These are phyloP conservation scores for Blastobotrys elegans DNA, from an alignment of 1,139 yeast species.

Conservation along the genomic window DNA sequence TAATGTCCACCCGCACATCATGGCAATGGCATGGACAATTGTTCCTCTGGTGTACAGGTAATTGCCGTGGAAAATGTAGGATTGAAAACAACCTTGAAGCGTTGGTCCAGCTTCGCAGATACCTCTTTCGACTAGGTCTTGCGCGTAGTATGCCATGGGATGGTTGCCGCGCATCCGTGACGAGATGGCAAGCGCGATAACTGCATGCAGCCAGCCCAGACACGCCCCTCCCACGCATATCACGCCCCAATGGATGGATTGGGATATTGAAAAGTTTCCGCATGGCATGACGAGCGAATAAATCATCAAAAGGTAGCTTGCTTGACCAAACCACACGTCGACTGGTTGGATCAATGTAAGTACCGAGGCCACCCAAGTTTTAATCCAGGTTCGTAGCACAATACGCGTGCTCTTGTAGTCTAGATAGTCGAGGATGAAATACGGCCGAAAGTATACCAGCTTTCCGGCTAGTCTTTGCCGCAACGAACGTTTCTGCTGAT, in stretches of 20 bases:
- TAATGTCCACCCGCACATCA: constrained; percentile 19
- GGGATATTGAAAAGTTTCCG: constrained; percentile 27
- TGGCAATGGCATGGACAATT: constrained; percentile 26
- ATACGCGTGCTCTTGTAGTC: constrained; percentile 25
- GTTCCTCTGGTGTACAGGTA: constrained; percentile 24
- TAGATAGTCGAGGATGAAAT: constrained; percentile 27
- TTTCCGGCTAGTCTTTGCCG: neutral
- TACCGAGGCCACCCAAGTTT: constrained; percentile 24
- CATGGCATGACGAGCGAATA: constrained; percentile 26
- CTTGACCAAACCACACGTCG: constrained; percentile 27
- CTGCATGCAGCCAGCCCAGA: constrained; percentile 22
- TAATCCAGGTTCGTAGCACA: constrained; percentile 28
- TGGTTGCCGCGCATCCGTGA: constrained; percentile 27
- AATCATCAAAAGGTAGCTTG: constrained; percentile 27
- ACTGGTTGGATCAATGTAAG: constrained; percentile 20
- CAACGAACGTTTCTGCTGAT: neutral
- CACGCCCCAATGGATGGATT: constrained; percentile 20
- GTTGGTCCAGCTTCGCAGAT: constrained; percentile 21
- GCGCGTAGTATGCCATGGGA: constrained; percentile 16
- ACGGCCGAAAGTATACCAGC: constrained; percentile 22
- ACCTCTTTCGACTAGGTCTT: constrained; percentile 21
- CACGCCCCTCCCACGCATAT: constrained; percentile 19
- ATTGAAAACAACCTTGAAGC: constrained; percentile 20
- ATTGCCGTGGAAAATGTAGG: constrained; percentile 23
- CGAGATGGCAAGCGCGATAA: constrained; percentile 27